Evolutionary conservation across 2,329 filamentous ascomycete species (phyloP), one percentile per base, ranked within the genome.

Genomic region (Colletotrichum sp.): DNA sequence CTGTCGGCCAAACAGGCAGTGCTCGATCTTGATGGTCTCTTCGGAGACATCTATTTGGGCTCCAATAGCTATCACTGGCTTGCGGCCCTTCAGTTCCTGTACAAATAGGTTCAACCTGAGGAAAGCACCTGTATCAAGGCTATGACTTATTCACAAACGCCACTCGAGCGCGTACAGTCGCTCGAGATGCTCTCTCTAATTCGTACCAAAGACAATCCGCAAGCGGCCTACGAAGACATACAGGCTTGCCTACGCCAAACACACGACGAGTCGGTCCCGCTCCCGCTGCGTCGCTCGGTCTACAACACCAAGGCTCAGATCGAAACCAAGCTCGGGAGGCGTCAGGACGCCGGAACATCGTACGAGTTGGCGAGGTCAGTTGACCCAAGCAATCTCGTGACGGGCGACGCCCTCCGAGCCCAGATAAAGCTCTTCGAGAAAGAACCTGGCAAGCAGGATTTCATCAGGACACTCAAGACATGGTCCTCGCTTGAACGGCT

Each of bases 401-500:
- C 74, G 2, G 80, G 78, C 1, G 71, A 78, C 28, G 68, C 76
- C 4, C 71, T 82, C 2, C 69, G 75, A 4, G 78, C 78, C 26
- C 80, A 82, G 43, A 71, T 82, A 2, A 34, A 65, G 39, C 81
- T 3, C 78, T 78, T 18, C 18, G 26, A 77, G 2, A 74, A 78
- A 2, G 28, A 77, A 8, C 65, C 71, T 3, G 76, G 79, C 7
- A 70, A 74, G 8, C 43, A 30, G 30, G 59, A 1, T 78, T 24
- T 78, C 32, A 77, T 82, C 8, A 68, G 60, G 1, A 74, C 65
- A 2, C 67, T 83, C 1, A 83, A 82, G 55, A 52, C 34, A 0
- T 83, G 80, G 81, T 80, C 48, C 24, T 75, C 80, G 0, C 36
- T 82, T 3, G 81, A 83, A 52, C 77, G 81, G 3, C 75, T 83